These are phyloP conservation scores for Arthonia radiata DNA, from an alignment of 495 filamentous ascomycete species.

Conservation along the genomic window DNA sequence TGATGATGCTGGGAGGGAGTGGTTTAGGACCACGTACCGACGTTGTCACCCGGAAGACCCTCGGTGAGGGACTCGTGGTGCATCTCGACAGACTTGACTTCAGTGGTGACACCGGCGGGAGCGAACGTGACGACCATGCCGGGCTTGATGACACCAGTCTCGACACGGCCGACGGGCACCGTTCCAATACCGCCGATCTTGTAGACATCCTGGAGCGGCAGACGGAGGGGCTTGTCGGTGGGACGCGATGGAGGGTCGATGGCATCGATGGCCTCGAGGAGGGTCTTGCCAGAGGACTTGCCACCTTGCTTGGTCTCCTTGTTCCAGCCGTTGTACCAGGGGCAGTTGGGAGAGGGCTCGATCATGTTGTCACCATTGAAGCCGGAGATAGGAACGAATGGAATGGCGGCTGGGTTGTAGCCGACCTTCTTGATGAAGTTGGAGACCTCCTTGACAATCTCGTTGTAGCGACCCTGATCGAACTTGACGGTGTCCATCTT, in stretches of 20 bases:
- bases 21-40: too few relatives aligned
- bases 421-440: conserved; percentile 99
- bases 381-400: conserved; percentile 98
- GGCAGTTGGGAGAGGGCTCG: conserved; percentile 71
- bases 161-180: conserved; percentile 98
- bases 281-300: conserved; percentile 84
- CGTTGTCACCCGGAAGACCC: conserved; percentile 97
- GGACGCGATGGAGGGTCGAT: conserved; percentile 85
- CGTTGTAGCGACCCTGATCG: conserved; percentile 85
- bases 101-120: conserved; percentile 95
- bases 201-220: conserved; percentile 99
- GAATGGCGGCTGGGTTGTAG: conserved; percentile 95
- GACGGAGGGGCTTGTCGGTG: conserved; percentile 94
- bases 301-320: conserved; percentile 93
- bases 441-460: conserved; percentile 99
- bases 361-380: conserved; percentile 99
- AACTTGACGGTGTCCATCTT: conserved; percentile 99
- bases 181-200: conserved; percentile 99
- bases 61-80: conserved; percentile 97
- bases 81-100: conserved; percentile 99
- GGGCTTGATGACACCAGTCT: conserved; percentile 93
- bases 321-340: conserved; percentile 99
- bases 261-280: conserved; percentile 93
- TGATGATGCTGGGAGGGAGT: too few relatives aligned
- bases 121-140: conserved; percentile 97